A percentile compares a stretch with the other conserved stretches of the same genome.
Evolutionary conservation across 192 early-diverging fungal genomes (phyloP).

Genomic region (Lunasporangiospora selenospora): DNA sequence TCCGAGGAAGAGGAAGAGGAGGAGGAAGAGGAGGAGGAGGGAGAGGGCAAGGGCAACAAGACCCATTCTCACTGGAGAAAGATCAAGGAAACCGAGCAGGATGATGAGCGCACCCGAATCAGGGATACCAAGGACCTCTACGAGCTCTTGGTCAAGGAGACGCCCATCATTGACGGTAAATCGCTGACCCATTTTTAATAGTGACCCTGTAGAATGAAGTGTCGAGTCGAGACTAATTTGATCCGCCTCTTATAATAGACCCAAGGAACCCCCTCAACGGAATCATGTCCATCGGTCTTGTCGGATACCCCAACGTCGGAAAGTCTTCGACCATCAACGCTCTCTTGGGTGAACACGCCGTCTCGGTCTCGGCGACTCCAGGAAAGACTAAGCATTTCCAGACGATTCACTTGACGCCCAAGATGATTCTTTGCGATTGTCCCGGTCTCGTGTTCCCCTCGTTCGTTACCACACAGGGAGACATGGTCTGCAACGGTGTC

Average conservation of each 20-base stretch:
- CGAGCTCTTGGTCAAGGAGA: constrained; percentile 56
- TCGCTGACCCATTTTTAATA: neutral
- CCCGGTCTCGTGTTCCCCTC: constrained; percentile 99
- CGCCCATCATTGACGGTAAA: constrained; percentile 52
- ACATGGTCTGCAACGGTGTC: constrained; percentile 99
- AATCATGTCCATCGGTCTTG: constrained; percentile 87
- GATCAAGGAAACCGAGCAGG: constrained; percentile 52
- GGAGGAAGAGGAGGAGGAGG: constrained; percentile 28
- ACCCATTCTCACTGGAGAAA: constrained; percentile 40
- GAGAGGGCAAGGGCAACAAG: constrained; percentile 42
- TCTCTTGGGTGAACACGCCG: constrained; percentile 90
- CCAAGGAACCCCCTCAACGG: constrained; percentile 54
- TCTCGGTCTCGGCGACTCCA: constrained; percentile 95
- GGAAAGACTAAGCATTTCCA: constrained; percentile 99
- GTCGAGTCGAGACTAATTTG: too few relatives aligned
- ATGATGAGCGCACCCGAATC: constrained; percentile 60
- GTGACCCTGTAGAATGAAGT: too few relatives aligned
- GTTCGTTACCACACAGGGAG: constrained; percentile 97
- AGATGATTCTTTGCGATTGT: constrained; percentile 95
- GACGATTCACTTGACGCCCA: constrained; percentile 90
- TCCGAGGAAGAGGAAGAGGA: constrained; percentile 23
- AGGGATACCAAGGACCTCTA: constrained; percentile 59
- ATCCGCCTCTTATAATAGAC: constrained; percentile 15
- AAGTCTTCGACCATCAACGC: constrained; percentile 99
- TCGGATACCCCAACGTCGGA: constrained; percentile 99